Percentiles rank a stretch among this genome's conserved stretches.
phyloP scores from a whole-genome alignment of 1,139 yeast species.

The Diutina siamensis region DNA sequence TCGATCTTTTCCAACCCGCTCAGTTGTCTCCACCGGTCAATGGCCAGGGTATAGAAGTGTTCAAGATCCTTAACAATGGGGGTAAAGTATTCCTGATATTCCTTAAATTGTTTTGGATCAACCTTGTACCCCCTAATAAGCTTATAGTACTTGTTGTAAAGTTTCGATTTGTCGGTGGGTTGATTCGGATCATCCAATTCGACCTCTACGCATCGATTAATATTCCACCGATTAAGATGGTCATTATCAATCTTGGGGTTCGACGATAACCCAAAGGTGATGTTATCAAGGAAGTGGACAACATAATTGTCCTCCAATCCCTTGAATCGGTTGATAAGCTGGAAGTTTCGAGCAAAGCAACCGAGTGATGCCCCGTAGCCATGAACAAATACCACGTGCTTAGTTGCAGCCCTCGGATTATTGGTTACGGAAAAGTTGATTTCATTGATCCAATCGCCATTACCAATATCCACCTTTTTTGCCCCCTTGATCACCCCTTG shows the following conservation, averaged over 20 bases:
- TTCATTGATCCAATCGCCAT: conserved; percentile 24
- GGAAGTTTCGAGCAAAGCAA: conserved; percentile 71
- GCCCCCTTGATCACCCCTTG: conserved; percentile 13
- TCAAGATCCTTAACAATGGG: conserved; percentile 32
- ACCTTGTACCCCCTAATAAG: conserved; percentile 25
- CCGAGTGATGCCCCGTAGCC: conserved; percentile 91
- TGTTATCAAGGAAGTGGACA: conserved; percentile 69
- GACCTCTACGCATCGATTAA: conserved; percentile 12
- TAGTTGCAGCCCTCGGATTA: conserved; percentile 11
- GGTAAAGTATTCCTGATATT: conserved; percentile 25
- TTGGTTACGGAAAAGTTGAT: conserved; percentile 15
- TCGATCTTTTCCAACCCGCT: conserved; percentile 25
- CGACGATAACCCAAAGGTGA: conserved; percentile 77
- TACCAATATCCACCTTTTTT: conserved; percentile 18
- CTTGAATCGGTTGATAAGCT: conserved; percentile 28
- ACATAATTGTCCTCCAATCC: conserved; percentile 32
- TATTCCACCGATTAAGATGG: conserved; percentile 18
- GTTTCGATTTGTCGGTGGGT: conserved; percentile 19
- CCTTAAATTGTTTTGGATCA: conserved; percentile 16
- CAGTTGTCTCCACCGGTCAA: conserved; percentile 28
- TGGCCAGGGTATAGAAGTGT: conserved; percentile 23
- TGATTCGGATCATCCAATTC: conserved; percentile 18
- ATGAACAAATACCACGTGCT: conserved; percentile 60
- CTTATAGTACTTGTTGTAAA: conserved; percentile 33
- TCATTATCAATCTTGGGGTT: conserved; percentile 33